A percentile compares a stretch with the other conserved stretches of the same genome.
Conservation (phyloP, 441 rosid genomes). For the Sinapis alba region DNA sequence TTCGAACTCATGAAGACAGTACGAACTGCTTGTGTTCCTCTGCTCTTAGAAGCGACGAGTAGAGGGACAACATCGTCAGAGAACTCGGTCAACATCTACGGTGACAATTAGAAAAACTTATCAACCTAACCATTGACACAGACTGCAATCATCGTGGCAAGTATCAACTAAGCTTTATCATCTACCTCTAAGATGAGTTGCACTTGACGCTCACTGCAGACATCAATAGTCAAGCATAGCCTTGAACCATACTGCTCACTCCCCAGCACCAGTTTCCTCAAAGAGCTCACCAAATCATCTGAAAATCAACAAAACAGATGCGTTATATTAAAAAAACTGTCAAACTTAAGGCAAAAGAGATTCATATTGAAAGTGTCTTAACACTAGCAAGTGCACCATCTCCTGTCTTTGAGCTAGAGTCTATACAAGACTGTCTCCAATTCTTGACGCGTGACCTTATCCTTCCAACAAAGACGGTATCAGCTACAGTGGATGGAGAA, state of each 20-base stretch:
- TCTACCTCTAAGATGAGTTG: conserved; percentile 77
- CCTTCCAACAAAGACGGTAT: conserved; percentile 67
- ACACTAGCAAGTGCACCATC: conserved; percentile 53
- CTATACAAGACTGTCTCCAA: conserved; percentile 65
- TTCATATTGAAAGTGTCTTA: conserved; percentile 18
- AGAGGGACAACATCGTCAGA: conserved; percentile 72
- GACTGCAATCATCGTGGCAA: neutral
- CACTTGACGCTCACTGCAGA: conserved; percentile 83
- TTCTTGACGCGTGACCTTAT: conserved; percentile 64
- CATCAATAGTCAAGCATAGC: conserved; percentile 74
- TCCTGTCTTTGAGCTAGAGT: conserved; percentile 38
- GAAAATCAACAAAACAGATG: conserved; percentile 32
- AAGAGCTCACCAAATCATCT: conserved; percentile 61
- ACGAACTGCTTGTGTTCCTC: conserved; percentile 73
- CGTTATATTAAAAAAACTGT: neutral
- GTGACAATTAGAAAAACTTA: neutral
- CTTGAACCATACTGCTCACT: conserved; percentile 68
- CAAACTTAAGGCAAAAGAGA: conserved; percentile 19
- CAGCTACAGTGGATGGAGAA: conserved; percentile 63
- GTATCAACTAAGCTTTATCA: neutral
- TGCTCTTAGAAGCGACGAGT: conserved; percentile 66
- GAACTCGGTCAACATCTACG: conserved; percentile 69
- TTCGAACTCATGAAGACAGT: conserved; percentile 69
- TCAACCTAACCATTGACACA: conserved; percentile 2
- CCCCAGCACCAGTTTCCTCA: conserved; percentile 64